Evolutionary conservation across 805 yeast species (phyloP).

Genomic region (Suhomyces sp.): DNA sequence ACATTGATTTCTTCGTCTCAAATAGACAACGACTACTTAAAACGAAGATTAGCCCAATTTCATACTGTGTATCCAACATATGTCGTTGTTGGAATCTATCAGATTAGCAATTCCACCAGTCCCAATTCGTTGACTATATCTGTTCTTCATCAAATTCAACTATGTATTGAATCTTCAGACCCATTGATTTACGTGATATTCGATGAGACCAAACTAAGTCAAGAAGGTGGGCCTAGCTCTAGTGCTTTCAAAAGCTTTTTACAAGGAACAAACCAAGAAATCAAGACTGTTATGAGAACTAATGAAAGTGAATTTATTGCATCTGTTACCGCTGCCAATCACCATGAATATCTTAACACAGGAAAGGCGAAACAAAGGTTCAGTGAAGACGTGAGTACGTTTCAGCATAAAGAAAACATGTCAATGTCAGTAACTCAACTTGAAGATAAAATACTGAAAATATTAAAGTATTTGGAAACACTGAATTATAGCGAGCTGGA

Average conservation of each 20-base stretch:
- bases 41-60: conserved; percentile 27
- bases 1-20: conserved; percentile 15
- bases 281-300: conserved; percentile 20
- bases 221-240: background rate
- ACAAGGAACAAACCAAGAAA: background rate
- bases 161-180: too few species aligned
- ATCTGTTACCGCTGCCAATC: conserved; percentile 29
- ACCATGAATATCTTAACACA: conserved; percentile 23
- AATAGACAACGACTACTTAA: conserved; percentile 25
- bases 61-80: conserved; percentile 28
- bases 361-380: conserved; percentile 6
- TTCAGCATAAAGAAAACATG: conserved; percentile 12
- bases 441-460: conserved; percentile 18
- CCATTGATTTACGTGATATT: conserved; percentile 13
- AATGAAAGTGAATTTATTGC: conserved; percentile 35
- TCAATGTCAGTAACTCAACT: conserved; percentile 21
- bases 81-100: conserved; percentile 32
- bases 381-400: conserved; percentile 1
- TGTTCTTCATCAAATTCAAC: conserved; percentile 2
- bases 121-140: conserved; percentile 6
- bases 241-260: background rate
- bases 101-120: conserved; percentile 9
- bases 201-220: conserved; percentile 1
- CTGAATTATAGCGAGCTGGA: conserved; percentile 2
- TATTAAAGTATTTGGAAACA: conserved; percentile 19